phyloP scores from a whole-genome alignment of 768 basidiomycete species.

The Hydnomerulius pinastri region DNA sequence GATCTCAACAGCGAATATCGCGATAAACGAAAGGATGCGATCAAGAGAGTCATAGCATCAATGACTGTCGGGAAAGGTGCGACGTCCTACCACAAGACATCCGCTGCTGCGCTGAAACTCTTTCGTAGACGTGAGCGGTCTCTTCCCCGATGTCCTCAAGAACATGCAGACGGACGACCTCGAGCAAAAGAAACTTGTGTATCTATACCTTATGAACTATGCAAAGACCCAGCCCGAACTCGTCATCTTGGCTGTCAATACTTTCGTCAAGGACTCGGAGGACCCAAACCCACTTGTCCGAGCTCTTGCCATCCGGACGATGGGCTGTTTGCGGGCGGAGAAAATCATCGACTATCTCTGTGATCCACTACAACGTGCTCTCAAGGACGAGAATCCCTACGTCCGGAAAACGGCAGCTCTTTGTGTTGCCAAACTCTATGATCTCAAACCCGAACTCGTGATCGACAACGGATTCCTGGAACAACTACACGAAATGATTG shows the following conservation, averaged over 20 bases:
- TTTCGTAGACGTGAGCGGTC: constrained; percentile 76
- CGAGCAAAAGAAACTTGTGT: constrained; percentile 99
- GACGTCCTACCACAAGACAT: constrained; percentile 14
- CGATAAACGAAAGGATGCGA: constrained; percentile 96
- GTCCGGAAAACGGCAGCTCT: constrained; percentile 97
- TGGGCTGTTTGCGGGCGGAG: constrained; percentile 96
- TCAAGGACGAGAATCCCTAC: constrained; percentile 96
- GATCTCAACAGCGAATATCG: constrained; percentile 97
- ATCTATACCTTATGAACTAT: constrained; percentile 99
- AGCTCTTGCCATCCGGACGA: constrained; percentile 95
- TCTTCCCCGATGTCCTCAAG: constrained; percentile 98
- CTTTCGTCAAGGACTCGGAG: constrained; percentile 96
- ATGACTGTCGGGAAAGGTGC: constrained; percentile 99
- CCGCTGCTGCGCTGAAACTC: constrained; percentile 9
- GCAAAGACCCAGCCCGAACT: constrained; percentile 99
- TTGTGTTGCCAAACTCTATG: constrained; percentile 96
- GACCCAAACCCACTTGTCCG: constrained; percentile 97
- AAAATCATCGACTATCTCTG: constrained; percentile 99
- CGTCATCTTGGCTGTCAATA: constrained; percentile 98
- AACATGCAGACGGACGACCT: constrained; percentile 99
- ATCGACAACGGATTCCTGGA: constrained; percentile 93
- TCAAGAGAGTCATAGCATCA: constrained; percentile 95
- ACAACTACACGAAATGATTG: constrained; percentile 87
- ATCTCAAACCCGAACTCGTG: constrained; percentile 93
- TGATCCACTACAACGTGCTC: constrained; percentile 88